Evolutionary conservation across 2,329 filamentous ascomycete genomes (phyloP), one percentile per base, ranked within the genome.

Genomic region (Fusarium chuoi): DNA sequence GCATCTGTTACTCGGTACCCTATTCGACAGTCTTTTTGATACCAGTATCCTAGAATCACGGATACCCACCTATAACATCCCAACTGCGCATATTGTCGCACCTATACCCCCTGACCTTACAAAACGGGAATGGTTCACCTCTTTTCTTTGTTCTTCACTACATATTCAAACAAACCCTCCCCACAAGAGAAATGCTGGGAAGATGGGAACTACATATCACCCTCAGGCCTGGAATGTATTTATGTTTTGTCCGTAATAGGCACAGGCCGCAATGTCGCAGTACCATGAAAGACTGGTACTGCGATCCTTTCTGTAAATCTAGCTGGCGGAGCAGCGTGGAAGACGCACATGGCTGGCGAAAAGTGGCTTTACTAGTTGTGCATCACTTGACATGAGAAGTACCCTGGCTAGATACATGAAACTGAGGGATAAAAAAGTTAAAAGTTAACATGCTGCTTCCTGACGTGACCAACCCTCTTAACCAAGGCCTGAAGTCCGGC

Each of bases 351-450:
- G 65, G 67, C 68, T 75, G 62, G 57, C 61, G 64, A 67, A 69
- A 55, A 69, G 51, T 70, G 61, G 67, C 51, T 74, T 68, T 75
- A 66, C 70, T 72, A 64, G 62, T 72, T 78, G 77, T 78, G 76
- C 73, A 78, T 76, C 71, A 74, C 59, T 70, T 72, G 57, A 58
- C 65, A 45, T 17, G 62, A 49, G 62, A 60, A 51, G 41, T 52
- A 44, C 46, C 69, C 65, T 71, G 45, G 73, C 77, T 76, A 76
- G 63, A 77, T 72, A 71, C 63, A 75, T 78, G 74, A 75, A 78
- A 44, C 76, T 72, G 76, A 78, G 77, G 77, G 67, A 73, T 70
- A 78, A 78, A 77, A 77, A 68, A 68, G 75, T 78, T 68, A 75
- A 78, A 78, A 71, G 74, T 78, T 68, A 77, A 76, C 75, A n/a